Evolutionary conservation across 192 early-diverging fungal species (phyloP).

Genomic region (Podila epigama): DNA sequence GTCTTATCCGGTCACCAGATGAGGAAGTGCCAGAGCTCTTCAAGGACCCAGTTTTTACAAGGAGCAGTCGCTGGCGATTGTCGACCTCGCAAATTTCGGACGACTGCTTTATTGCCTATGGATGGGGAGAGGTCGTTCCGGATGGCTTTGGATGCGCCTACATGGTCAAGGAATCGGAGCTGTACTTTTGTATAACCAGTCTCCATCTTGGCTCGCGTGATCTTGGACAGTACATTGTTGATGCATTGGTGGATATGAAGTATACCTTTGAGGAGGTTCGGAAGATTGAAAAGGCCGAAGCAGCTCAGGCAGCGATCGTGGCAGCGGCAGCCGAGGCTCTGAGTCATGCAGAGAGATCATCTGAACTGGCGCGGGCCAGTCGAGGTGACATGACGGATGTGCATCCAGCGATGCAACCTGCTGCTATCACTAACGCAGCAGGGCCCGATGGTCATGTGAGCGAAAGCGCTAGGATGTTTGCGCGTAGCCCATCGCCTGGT

Average conservation of each 20-base stretch:
- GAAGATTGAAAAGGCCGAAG: slow-evolving; percentile 49
- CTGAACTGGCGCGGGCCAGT: background rate
- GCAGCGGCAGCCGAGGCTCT: slow-evolving; percentile 22
- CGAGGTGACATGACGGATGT: background rate
- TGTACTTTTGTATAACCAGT: slow-evolving; percentile 76
- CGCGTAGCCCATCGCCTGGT: slow-evolving; percentile 39
- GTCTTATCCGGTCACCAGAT: slow-evolving; percentile 55
- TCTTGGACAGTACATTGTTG: slow-evolving; percentile 60
- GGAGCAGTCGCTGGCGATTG: slow-evolving; percentile 74
- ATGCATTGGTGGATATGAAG: slow-evolving; percentile 72
- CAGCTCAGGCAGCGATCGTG: slow-evolving; percentile 20
- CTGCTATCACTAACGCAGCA: background rate
- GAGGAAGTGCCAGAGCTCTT: slow-evolving; percentile 52
- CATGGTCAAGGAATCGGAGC: slow-evolving; percentile 65
- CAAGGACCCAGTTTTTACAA: slow-evolving; percentile 70
- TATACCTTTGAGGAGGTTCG: slow-evolving; percentile 58
- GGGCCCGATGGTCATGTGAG: background rate
- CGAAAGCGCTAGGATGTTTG: background rate
- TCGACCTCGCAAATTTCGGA: slow-evolving; percentile 64
- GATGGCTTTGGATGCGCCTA: slow-evolving; percentile 93
- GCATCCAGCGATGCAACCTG: background rate
- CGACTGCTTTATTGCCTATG: slow-evolving; percentile 56
- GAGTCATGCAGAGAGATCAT: slow-evolving; percentile 5
- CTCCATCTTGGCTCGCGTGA: slow-evolving; percentile 47
- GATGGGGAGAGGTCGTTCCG: slow-evolving; percentile 80